Evolutionary conservation across 192 early-diverging fungal species (phyloP).

Genomic region (Linnemannia exigua): DNA sequence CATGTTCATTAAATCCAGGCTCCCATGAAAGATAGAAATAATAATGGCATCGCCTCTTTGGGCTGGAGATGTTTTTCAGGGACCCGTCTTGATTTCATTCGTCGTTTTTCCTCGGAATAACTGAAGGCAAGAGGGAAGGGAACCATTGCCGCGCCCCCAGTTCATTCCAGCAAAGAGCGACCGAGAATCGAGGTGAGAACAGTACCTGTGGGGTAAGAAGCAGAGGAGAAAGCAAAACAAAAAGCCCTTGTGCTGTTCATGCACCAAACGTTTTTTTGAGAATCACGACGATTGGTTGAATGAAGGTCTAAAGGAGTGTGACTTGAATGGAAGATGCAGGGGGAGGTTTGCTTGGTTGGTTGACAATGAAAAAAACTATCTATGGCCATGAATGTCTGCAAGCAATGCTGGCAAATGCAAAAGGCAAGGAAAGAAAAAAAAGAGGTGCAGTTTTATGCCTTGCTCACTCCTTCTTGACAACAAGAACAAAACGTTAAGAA

Average conservation of each 20-base stretch:
- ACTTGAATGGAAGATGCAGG: background rate
- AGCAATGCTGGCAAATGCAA: background rate
- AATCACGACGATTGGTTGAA: background rate
- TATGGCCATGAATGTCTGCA: background rate
- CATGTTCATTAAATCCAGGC: too few species aligned
- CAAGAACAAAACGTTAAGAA: too few species aligned
- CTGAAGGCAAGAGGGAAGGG: background rate
- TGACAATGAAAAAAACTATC: background rate
- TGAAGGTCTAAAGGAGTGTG: background rate
- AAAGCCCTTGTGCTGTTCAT: background rate
- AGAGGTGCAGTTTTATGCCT: too few species aligned
- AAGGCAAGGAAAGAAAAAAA: background rate
- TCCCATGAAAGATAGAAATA: too few species aligned
- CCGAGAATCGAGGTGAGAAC: too few species aligned
- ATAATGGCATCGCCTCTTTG: background rate
- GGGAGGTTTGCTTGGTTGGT: background rate
- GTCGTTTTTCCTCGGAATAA: background rate
- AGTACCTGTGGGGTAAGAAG: too few species aligned
- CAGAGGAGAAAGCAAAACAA: too few species aligned
- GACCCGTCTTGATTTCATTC: background rate
- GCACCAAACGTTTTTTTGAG: background rate
- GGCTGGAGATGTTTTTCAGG: background rate
- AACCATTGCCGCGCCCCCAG: background rate
- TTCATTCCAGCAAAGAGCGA: background rate
- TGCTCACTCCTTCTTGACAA: too few species aligned